Base-by-base conservation (phyloP, 1,284 basidiomycete species). In the Melampsora larici-populina region DNA sequence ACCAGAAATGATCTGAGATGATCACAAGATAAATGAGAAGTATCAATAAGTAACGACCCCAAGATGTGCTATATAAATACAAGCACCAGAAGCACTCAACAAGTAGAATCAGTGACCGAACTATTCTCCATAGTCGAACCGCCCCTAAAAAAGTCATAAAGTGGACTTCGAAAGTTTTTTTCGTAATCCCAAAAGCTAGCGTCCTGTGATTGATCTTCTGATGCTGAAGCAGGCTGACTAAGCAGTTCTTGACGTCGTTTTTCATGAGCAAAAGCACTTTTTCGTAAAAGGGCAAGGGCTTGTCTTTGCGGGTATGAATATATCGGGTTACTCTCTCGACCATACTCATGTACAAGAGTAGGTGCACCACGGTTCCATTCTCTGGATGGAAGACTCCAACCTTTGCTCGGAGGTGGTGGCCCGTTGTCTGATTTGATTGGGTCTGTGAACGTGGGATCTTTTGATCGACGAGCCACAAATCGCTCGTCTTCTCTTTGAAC, bases 1-100 rank as follows among this genome's bases (percentile, higher is more conserved):
- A 87, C 94, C 94, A 97, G 43, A 91, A 67, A 13, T 60, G 63
- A 70, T 70, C 75, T 78, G 18, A 11, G 62, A 29, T 46, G 68
- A 48, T 9, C 18, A 55, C 13, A n/a, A 17, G 48, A 65, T 24
- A 64, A n/a, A 9, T 31, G 13, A 74, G 63, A 36, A 26, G 46
- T 48, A 24, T 68, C 4, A 46, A 36, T 55, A 7, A 8, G 31
- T 1, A 70, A 26, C 13, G 43, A n/a, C 11, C n/a, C 7, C n/a
- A 49, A 26, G 29, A 24, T 62, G 55, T 21, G 51, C 13, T 26
- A 43, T 36, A 33, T 4, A 4, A 33, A 55, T 31, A 62, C 13
- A 64, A 60, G 55, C 55, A 11, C 51, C 48, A 21, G 29, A 31
- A 24, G 40, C 17, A 62, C 40, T 67, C 69, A 43, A 78, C 75